Base-by-base conservation (phyloP, 2,329 filamentous ascomycete genomes). In the Pseudovirgaria hyperparasitica region DNA sequence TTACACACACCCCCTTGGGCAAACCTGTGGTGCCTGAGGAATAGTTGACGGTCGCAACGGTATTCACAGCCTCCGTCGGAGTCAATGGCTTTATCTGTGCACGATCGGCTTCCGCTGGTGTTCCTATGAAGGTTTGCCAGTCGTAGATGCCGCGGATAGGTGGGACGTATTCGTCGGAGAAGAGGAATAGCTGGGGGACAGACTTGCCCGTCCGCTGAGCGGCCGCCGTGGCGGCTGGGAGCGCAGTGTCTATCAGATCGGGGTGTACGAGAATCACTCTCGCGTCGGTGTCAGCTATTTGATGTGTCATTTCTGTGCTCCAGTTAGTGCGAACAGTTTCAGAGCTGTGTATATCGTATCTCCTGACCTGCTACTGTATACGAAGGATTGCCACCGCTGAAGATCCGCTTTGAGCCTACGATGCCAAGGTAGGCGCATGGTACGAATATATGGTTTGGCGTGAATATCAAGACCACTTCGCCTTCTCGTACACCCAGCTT, bases 361-460 rank as follows among this genome's bases (percentile, higher is more conserved):
- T 10, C 43, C 52, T 35, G 39, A 62, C 63, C 63, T 30, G 53
- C 49, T 9, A 58, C 46, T 2, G 63, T 68, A 36, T 66, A 70
- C 7, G 52, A 51, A 9, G 67, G 65, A 38, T 70, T 71, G 4
- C 59, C 63, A 12, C 64, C 67, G 27, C 60, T 67, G 41, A 70
- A 70, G 19, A 64, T 52, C 29, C 57, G 60, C 17, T 61, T 62
- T 3, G 60, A 60, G 0, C 64, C 65, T 2, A 66, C 59, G 22
- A 64, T 59, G 4, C 62, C 64, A 12, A 68, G 46, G 37, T 65
- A 68, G 8, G 62, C 59, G 2, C 60, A 57, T 0, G 65, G 65
- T 2, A 69, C 59, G 34, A 60, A 66, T 15, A 69, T 57, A 28
- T 68, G 62, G 40, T 69, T 70, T 5, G 63, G 62, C 0, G 63